Evolutionary conservation across 805 yeast species (phyloP).

Genomic region (Cyberlindnera meyerae): DNA sequence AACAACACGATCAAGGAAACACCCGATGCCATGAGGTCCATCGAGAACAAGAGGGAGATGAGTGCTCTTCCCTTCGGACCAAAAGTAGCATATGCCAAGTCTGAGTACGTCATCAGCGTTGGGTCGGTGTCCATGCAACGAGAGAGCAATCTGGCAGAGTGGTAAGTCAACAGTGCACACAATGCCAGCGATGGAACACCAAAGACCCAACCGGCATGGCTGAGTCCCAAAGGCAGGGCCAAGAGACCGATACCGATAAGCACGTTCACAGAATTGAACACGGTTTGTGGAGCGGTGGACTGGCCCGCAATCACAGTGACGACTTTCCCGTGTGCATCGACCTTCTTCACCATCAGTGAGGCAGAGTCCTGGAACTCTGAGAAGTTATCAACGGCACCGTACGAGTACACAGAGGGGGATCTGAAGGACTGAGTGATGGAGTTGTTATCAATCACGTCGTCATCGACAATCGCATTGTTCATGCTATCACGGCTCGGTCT

Average conservation of each 20-base stretch:
- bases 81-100: constrained; percentile 80
- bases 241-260: constrained; percentile 72
- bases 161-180: constrained; percentile 65
- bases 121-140: constrained; percentile 76
- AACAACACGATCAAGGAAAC: constrained; percentile 77
- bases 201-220: constrained; percentile 66
- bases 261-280: constrained; percentile 72
- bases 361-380: constrained; percentile 44
- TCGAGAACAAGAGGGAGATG: constrained; percentile 67
- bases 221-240: constrained; percentile 67
- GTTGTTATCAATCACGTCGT: constrained; percentile 34
- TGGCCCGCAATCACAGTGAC: constrained; percentile 75
- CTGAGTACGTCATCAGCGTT: constrained; percentile 82
- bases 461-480: constrained; percentile 17
- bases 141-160: constrained; percentile 73
- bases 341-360: constrained; percentile 51
- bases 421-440: constrained; percentile 30
- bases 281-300: constrained; percentile 74
- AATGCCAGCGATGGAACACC: constrained; percentile 55
- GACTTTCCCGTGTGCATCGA: constrained; percentile 70
- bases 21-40: constrained; percentile 77
- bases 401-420: constrained; percentile 28
- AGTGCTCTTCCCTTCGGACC: constrained; percentile 71
- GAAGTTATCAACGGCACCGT: constrained; percentile 30
- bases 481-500: constrained; percentile 18